Evolutionary conservation across 2,329 filamentous ascomycete genomes (phyloP).

Genomic region (Penicillium sp.): DNA sequence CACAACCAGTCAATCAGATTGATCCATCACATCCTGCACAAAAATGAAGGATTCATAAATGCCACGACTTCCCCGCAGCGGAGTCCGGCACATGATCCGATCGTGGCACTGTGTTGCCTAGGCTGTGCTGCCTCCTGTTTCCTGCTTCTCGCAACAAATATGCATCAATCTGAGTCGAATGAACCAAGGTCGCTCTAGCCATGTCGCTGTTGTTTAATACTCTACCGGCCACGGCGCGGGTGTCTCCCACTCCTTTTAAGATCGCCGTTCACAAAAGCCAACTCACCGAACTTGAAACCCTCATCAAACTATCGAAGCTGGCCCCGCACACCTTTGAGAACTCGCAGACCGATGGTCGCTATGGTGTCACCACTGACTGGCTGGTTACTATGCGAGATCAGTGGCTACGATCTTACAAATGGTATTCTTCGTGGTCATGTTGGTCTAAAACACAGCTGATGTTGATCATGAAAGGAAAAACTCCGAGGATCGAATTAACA

Average conservation of each 20-base stretch:
- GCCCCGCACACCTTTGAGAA: constrained; percentile 57
- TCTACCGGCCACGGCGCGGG: constrained; percentile 41
- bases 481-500: constrained; percentile 51
- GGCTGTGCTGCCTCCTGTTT: too few species aligned
- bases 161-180: too few species aligned
- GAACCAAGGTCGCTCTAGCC: too few species aligned
- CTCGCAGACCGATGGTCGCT: constrained; percentile 44
- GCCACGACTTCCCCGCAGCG: too few species aligned
- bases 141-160: too few species aligned
- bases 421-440: constrained; percentile 39
- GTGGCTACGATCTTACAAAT: constrained; percentile 54
- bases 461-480: constrained; percentile 30
- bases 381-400: constrained; percentile 45
- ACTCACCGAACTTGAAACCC: constrained; percentile 51
- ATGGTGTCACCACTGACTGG: constrained; percentile 55
- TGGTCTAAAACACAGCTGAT: constrained; percentile 25
- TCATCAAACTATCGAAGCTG: constrained; percentile 54
- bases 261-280: constrained; percentile 49
- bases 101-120: too few species aligned
- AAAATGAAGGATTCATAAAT: too few species aligned
- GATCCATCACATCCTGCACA: too few species aligned
- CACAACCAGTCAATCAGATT: too few species aligned
- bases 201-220: constrained; percentile 34
- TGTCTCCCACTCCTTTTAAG: constrained; percentile 48
- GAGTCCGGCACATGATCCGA: too few species aligned